Evolutionary conservation across 202 grass and related monocot species (phyloP).

Genomic region (Panicum virgatum): DNA sequence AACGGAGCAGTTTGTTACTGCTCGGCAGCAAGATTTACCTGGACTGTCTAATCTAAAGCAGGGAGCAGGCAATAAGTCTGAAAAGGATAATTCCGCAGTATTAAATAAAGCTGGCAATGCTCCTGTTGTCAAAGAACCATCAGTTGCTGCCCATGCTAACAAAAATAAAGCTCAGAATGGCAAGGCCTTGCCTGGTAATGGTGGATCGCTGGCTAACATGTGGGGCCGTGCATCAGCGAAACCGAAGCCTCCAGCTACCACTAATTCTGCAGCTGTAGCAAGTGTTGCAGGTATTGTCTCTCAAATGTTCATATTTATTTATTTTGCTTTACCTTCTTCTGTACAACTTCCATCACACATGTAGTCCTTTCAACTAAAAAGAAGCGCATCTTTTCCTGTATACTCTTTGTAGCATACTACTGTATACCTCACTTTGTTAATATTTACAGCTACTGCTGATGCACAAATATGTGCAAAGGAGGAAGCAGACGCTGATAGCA

Average conservation of each 20-base stretch:
- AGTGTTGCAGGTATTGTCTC: slow-evolving; percentile 61
- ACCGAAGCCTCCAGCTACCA: slow-evolving; percentile 53
- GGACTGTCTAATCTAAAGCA: slow-evolving; percentile 38
- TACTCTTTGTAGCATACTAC: slow-evolving; percentile 12
- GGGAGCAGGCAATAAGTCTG: slow-evolving; percentile 46
- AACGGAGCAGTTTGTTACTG: slow-evolving; percentile 61
- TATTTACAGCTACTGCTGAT: slow-evolving; percentile 78
- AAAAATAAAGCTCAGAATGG: slow-evolving; percentile 76
- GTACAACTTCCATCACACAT: not conserved
- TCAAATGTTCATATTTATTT: not conserved
- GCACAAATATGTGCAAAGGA: slow-evolving; percentile 93
- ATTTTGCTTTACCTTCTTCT: not conserved
- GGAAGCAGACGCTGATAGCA: slow-evolving; percentile 58
- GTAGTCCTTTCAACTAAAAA: slow-evolving; percentile 14
- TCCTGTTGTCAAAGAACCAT: slow-evolving; percentile 56
- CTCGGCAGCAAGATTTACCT: slow-evolving; percentile 41
- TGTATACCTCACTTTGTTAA: slow-evolving; percentile 14
- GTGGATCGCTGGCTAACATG: slow-evolving; percentile 82
- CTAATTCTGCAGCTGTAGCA: slow-evolving; percentile 49
- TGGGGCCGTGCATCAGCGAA: slow-evolving; percentile 84
- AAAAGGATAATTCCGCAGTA: slow-evolving; percentile 44
- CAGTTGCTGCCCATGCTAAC: slow-evolving; percentile 28
- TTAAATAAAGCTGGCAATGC: slow-evolving; percentile 44
- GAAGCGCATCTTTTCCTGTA: slow-evolving; percentile 11
- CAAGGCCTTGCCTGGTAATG: slow-evolving; percentile 58